phyloP scores from a whole-genome alignment of 345 rosid species.

The Viola odorata region DNA sequence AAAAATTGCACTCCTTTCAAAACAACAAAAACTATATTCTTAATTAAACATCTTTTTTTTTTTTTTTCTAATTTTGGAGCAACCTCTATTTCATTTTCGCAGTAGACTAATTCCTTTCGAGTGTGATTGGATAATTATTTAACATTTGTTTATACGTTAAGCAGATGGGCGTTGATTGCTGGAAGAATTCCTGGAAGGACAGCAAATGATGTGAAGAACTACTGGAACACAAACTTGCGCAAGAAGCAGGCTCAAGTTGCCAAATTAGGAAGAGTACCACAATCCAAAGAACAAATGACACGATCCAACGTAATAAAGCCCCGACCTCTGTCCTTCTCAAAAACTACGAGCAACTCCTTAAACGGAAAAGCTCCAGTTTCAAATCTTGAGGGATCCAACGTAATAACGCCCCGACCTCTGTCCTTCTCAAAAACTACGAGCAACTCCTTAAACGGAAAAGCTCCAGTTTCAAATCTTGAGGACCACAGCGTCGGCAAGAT shows the following conservation, averaged over 20 bases:
- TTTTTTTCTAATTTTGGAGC: too few relatives aligned
- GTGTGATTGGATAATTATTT: neutral
- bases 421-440: neutral
- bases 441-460: too few relatives aligned
- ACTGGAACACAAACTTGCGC: neutral
- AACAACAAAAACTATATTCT: too few relatives aligned
- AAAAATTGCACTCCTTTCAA: too few relatives aligned
- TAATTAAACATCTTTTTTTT: too few relatives aligned
- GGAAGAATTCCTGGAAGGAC: constrained; percentile 49
- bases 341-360: neutral
- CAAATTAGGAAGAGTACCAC: neutral
- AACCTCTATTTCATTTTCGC: neutral
- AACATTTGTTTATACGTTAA: neutral
- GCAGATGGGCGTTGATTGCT: constrained; percentile 43
- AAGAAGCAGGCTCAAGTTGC: neutral
- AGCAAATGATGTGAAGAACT: constrained; percentile 7
- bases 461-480: too few relatives aligned
- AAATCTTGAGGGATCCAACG: too few relatives aligned
- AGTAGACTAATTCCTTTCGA: neutral
- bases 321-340: neutral
- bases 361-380: too few relatives aligned
- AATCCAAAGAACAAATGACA: neutral
- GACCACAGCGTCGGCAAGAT: too few relatives aligned
- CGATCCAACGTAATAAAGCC: neutral
- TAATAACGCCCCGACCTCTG: neutral